Conservation (phyloP, 2,329 filamentous ascomycete species). For the Colletotrichum nymphaeae region DNA sequence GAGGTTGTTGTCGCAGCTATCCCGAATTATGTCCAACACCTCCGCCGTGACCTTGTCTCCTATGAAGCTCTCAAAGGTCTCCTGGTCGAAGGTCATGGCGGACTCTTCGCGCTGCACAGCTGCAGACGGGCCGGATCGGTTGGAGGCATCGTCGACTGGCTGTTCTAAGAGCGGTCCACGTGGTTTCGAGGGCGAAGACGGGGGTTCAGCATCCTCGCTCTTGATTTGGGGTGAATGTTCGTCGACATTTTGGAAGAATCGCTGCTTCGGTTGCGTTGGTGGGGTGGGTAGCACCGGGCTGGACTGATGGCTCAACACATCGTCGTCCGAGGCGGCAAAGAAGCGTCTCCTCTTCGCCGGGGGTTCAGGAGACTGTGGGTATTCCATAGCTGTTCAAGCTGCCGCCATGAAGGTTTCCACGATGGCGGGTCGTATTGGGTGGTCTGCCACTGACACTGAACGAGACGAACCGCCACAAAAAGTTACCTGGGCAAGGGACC, state of each 20-base stretch:
- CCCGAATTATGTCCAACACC: slow-evolving; percentile 61
- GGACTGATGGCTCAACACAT: slow-evolving; percentile 34
- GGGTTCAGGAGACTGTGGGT: slow-evolving; percentile 52
- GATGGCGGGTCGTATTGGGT: background rate
- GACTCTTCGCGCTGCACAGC: slow-evolving; percentile 40
- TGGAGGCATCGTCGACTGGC: slow-evolving; percentile 38
- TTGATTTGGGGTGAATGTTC: slow-evolving; percentile 43
- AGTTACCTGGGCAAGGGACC: background rate
- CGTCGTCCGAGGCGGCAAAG: slow-evolving; percentile 51
- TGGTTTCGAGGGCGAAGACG: slow-evolving; percentile 32
- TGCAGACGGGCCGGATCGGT: slow-evolving; percentile 20
- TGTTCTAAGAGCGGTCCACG: slow-evolving; percentile 38
- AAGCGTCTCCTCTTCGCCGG: slow-evolving; percentile 60
- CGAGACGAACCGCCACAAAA: background rate
- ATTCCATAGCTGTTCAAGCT: slow-evolving; percentile 49
- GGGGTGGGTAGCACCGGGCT: slow-evolving; percentile 30
- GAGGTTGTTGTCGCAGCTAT: slow-evolving; percentile 67
- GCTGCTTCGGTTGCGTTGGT: slow-evolving; percentile 42
- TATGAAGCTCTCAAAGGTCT: slow-evolving; percentile 69
- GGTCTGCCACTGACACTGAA: background rate
- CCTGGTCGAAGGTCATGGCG: slow-evolving; percentile 62
- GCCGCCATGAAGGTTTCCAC: background rate
- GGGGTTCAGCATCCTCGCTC: slow-evolving; percentile 24
- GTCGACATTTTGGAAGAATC: slow-evolving; percentile 50
- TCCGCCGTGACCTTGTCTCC: slow-evolving; percentile 65